Conservation (phyloP, 352 stramenopile species). For the Pythium rhizo-oryzae region DNA sequence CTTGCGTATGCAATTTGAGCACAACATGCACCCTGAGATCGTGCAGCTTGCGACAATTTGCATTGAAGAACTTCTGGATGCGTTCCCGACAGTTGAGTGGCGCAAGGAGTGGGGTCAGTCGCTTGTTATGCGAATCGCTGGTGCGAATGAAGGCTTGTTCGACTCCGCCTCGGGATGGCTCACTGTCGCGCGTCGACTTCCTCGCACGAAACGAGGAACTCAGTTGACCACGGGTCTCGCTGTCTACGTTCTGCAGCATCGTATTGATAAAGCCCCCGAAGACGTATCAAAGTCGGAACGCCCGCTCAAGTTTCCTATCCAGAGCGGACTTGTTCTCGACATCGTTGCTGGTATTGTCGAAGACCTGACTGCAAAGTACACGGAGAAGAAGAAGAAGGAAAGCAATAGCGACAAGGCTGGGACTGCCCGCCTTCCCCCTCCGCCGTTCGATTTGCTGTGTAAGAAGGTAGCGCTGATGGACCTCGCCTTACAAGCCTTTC, state of each 20-base stretch:
- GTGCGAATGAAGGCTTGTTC: conserved; percentile 76
- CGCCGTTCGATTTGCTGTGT: conserved; percentile 73
- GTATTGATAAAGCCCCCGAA: conserved; percentile 59
- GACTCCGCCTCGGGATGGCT: conserved; percentile 76
- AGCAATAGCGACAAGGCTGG: conserved; percentile 32
- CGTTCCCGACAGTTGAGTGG: conserved; percentile 70
- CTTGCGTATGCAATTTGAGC: conserved; percentile 85
- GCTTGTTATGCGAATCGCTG: conserved; percentile 80
- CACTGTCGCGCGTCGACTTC: conserved; percentile 68
- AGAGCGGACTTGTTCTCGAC: conserved; percentile 75
- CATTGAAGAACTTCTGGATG: conserved; percentile 80
- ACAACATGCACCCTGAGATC: conserved; percentile 71
- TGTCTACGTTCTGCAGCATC: conserved; percentile 83
- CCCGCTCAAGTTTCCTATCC: conserved; percentile 80
- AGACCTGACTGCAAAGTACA: conserved; percentile 74
- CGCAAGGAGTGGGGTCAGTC: conserved; percentile 73
- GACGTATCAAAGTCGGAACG: conserved; percentile 55
- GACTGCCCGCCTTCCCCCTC: conserved; percentile 17
- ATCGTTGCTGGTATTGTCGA: conserved; percentile 82
- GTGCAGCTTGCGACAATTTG: conserved; percentile 77
- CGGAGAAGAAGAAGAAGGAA: conserved; percentile 51
- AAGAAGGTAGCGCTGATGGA: conserved; percentile 88
- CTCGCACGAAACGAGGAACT: conserved; percentile 69
- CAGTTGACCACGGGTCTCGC: conserved; percentile 76
- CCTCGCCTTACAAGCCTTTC: conserved; percentile 72